Conservation (phyloP, 2,329 filamentous ascomycete species). For the Exophiala sp. region DNA sequence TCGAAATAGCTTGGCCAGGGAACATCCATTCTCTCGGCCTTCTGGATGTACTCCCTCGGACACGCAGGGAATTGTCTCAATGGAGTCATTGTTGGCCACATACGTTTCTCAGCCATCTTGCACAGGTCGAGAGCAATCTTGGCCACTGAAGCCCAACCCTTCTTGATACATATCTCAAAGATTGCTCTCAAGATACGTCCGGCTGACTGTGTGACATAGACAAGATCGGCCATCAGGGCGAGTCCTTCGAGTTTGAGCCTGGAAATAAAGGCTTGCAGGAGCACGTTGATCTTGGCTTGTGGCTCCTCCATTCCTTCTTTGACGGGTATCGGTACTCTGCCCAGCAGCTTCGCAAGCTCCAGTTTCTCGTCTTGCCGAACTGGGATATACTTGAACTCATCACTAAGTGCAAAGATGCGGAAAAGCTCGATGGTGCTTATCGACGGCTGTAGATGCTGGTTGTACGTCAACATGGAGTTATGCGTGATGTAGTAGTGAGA, state of each 20-base stretch:
- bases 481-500: slow-evolving; percentile 99
- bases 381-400: slow-evolving; percentile 98
- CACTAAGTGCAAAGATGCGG: slow-evolving; percentile 90
- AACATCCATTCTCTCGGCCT: slow-evolving; percentile 91
- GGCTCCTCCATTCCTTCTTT: slow-evolving; percentile 97
- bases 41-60: slow-evolving; percentile 79
- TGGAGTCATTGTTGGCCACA: slow-evolving; percentile 99
- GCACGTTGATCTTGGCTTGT: slow-evolving; percentile 95
- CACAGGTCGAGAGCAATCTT: slow-evolving; percentile 91
- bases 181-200: slow-evolving; percentile 92
- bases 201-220: slow-evolving; percentile 97
- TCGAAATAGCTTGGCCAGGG: slow-evolving; percentile 94
- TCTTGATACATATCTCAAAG: slow-evolving; percentile 96
- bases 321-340: slow-evolving; percentile 87
- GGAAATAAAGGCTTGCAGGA: slow-evolving; percentile 94
- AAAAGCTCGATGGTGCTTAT: slow-evolving; percentile 95
- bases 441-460: slow-evolving; percentile 87
- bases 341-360: slow-evolving; percentile 86
- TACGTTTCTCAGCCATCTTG: slow-evolving; percentile 98
- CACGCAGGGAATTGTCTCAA: slow-evolving; percentile 84
- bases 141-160: slow-evolving; percentile 90
- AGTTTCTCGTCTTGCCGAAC: slow-evolving; percentile 97
- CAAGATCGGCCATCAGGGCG: slow-evolving; percentile 95
- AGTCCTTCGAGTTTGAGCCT: slow-evolving; percentile 89
- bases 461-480: slow-evolving; percentile 95